phyloP scores from a whole-genome alignment of 768 basidiomycete species.

The Flagelloscypha sp. region DNA sequence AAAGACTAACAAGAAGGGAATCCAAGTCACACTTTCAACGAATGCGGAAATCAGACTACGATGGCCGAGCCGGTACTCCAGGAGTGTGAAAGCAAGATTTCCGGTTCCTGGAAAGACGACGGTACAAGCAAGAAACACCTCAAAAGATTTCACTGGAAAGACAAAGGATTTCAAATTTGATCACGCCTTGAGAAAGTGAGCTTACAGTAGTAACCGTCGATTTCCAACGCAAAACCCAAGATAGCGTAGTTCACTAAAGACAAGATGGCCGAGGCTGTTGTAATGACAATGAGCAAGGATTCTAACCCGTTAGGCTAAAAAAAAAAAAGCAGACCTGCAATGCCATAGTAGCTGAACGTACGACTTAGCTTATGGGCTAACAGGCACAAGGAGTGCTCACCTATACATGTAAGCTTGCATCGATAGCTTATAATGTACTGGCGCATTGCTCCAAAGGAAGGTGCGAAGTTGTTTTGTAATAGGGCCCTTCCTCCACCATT shows the following conservation, averaged over 20 bases:
- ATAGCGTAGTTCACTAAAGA: slow-evolving; percentile 65
- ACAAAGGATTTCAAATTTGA: too few species aligned
- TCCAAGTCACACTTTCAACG: slow-evolving; percentile 54
- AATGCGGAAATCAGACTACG: slow-evolving; percentile 40
- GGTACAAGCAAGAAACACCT: slow-evolving; percentile 67
- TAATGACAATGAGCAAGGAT: slow-evolving; percentile 35
- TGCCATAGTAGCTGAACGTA: slow-evolving; percentile 35
- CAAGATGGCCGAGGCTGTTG: slow-evolving; percentile 54
- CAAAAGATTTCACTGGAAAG: slow-evolving; percentile 62
- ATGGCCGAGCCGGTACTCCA: slow-evolving; percentile 61
- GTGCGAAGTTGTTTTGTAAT: slow-evolving; percentile 73
- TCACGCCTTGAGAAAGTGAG: too few species aligned
- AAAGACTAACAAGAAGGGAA: slow-evolving; percentile 67
- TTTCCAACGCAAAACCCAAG: slow-evolving; percentile 49
- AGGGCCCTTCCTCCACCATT: slow-evolving; percentile 75
- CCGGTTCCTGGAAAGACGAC: slow-evolving; percentile 59
- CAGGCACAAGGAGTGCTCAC: too few species aligned
- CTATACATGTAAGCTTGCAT: slow-evolving; percentile 74
- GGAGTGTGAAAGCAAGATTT: slow-evolving; percentile 58
- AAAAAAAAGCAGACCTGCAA: slow-evolving; percentile 1
- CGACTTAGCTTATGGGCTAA: too few species aligned
- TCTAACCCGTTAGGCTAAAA: too few species aligned
- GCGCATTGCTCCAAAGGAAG: slow-evolving; percentile 71
- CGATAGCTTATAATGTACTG: slow-evolving; percentile 75
- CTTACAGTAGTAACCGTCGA: slow-evolving; percentile 71